phyloP scores from a whole-genome alignment of 352 stramenopile genomes.

The Pythium myriotylum region DNA sequence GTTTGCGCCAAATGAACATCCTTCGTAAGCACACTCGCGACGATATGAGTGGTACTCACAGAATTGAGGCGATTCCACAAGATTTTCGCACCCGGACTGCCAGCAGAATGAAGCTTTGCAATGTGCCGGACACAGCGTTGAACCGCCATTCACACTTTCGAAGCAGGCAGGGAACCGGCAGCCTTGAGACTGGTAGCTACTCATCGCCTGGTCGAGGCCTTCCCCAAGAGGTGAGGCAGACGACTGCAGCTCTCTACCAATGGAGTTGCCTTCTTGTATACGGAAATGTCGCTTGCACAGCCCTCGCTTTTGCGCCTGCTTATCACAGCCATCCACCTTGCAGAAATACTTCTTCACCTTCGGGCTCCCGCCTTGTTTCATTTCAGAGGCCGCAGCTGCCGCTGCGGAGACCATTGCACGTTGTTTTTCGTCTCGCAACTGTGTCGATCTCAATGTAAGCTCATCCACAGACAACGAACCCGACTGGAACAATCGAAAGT shows the following conservation, averaged over 20 bases:
- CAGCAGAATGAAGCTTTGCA: conserved; percentile 60
- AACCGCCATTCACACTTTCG: conserved; percentile 27
- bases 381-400: conserved; percentile 28
- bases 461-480: conserved; percentile 62
- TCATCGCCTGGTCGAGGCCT: conserved; percentile 14
- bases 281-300: conserved; percentile 72
- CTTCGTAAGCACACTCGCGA: conserved; percentile 60
- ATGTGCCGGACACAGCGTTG: conserved; percentile 51
- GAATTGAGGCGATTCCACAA: conserved; percentile 54
- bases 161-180: conserved; percentile 54
- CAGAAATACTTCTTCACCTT: conserved; percentile 72
- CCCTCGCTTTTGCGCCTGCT: conserved; percentile 63
- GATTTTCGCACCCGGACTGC: conserved; percentile 59
- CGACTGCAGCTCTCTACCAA: background rate
- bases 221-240: conserved; percentile 20
- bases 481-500: conserved; percentile 52
- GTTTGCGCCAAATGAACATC: conserved; percentile 44
- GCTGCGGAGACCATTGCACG: conserved; percentile 15
- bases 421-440: conserved; percentile 28
- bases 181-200: conserved; percentile 9
- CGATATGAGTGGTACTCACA: conserved; percentile 60
- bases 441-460: conserved; percentile 49
- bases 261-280: conserved; percentile 31
- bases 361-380: conserved; percentile 15
- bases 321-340: conserved; percentile 58